Base-by-base conservation (phyloP, 805 yeast species). In the Ascoidea rubescens region DNA sequence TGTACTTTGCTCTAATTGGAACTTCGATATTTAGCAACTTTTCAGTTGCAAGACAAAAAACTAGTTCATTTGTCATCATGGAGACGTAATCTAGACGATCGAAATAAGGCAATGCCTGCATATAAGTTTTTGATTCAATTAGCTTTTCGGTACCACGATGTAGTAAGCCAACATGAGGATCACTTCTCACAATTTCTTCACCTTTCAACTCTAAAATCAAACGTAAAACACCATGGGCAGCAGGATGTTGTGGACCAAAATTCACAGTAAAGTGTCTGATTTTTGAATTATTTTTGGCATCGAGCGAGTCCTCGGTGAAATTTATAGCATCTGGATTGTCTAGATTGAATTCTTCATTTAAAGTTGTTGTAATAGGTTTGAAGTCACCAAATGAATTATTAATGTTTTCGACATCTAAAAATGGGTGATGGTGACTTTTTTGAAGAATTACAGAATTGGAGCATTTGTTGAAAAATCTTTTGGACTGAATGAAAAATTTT, bases 231-330 rank as follows among this genome's bases (percentile, higher is more conserved):
- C 96, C 96, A 71, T 87, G 96, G 32, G 95, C 95, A 56, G 96
- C 96, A 30, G 96, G 96, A 72, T 87, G 96, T 71, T 87, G 96
- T 49, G 96, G 96, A 44, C 95, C 96, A 65, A 87, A 87, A 70
- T 87, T 87, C 65, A 87, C 81, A 50, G 95, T 87, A 72, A 87
- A 87, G 65, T 86, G 95, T 67, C 95, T 80, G 63, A 87, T 81
- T 66, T 85, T 75, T 21, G 71, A 66, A 58, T 69, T 69, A 54
- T 61, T 60, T 30, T 53, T 53, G 43, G 56, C 48, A 5, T 51
- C 57, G 5, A 54, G 28, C 8, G 50, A 52, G 31, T 57, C 56
- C 3, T 21, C 28, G 3, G 28, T 21, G 28, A 21, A 21, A 21
- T 21, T 21, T 21, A 21, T 21, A 53, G 58, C 56, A 52, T 64